Evolutionary conservation across 2,329 filamentous ascomycete species (phyloP), one percentile per base, ranked within the genome.

Genomic region (Curvularia sp.): DNA sequence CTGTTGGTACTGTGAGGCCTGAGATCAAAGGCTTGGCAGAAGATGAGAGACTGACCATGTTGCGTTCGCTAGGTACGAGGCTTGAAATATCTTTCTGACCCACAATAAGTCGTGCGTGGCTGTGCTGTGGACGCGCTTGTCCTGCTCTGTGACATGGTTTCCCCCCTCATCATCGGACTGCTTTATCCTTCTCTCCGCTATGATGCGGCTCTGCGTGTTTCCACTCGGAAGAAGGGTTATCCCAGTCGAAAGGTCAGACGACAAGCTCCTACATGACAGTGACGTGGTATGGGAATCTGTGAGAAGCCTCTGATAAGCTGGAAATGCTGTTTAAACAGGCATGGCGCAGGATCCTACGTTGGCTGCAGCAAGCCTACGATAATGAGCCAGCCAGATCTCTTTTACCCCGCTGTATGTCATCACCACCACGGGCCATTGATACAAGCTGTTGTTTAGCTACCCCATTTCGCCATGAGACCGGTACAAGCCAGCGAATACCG

Each of bases 201-300:
- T n/a, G 3, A 42, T 76, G 73, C 65, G 73, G 73, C 73, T 76
- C 73, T 76, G 73, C 73, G 63, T 46, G 46, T 30, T 13, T 3
- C 21, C 49, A n/a, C 12, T 52, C 36, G 28, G 4, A 54, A 39
- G 34, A 18, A 53, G 55, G 60, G 43, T 28, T 49, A 65, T 59
- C 47, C 60, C 42, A 48, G 59, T 58, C 54, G 15, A 41, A 53
- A 38, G 64, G 67, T 75, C 73, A 74, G 60, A 54, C 64, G 73
- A 73, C 65, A 51, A 57, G 21, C 39, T 59, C 52, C 55, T 63
- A 60, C 51, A 61, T 61, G 62, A 59, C 45, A 49, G 51, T 49
- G 49, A 64, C 62, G 52, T 56, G 55, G 55, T 54, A 48, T 19
- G n/a, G 51, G 41, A 48, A 57, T 59, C 55, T 55, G 64, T 61